Conservation (phyloP, 2,329 filamentous ascomycete genomes). For the Neopestalotiopsis sp. region DNA sequence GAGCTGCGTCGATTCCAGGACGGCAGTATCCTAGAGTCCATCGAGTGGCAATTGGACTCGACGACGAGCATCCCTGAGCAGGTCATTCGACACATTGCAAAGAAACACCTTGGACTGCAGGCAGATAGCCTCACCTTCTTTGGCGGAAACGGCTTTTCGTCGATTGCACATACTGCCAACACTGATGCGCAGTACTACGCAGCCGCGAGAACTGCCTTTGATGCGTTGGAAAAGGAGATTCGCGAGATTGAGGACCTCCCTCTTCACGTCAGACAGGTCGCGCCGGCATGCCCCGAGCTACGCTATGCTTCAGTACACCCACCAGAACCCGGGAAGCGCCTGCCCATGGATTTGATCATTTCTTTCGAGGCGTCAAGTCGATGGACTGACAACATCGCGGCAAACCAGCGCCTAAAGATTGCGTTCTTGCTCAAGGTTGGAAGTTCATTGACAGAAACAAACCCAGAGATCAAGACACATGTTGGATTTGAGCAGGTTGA, state of each 20-base stretch:
- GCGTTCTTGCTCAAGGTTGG: slow-evolving; percentile 84
- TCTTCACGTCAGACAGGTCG: slow-evolving; percentile 82
- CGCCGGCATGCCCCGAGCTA: slow-evolving; percentile 73
- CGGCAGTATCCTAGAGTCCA: slow-evolving; percentile 88
- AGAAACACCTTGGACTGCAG: slow-evolving; percentile 69
- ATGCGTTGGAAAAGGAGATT: slow-evolving; percentile 76
- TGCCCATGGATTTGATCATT: slow-evolving; percentile 78
- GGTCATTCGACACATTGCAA: slow-evolving; percentile 75
- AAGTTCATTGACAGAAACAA: slow-evolving; percentile 68
- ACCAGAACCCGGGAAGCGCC: slow-evolving; percentile 50
- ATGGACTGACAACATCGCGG: slow-evolving; percentile 91
- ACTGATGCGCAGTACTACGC: slow-evolving; percentile 68
- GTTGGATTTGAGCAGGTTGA: slow-evolving; percentile 82
- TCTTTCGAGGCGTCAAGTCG: slow-evolving; percentile 92
- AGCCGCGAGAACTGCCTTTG: slow-evolving; percentile 71
- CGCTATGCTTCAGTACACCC: slow-evolving; percentile 71
- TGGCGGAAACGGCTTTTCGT: slow-evolving; percentile 51
- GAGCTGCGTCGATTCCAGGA: slow-evolving; percentile 95
- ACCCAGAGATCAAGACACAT: slow-evolving; percentile 66
- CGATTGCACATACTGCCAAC: slow-evolving; percentile 50
- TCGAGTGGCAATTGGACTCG: slow-evolving; percentile 78
- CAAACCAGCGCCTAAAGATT: slow-evolving; percentile 92
- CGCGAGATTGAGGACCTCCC: slow-evolving; percentile 82
- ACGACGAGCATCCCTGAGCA: slow-evolving; percentile 64
- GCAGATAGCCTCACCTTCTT: slow-evolving; percentile 58